Evolutionary conservation across 1,139 yeast genomes (phyloP).

Genomic region (Taphrina wiesneri): DNA sequence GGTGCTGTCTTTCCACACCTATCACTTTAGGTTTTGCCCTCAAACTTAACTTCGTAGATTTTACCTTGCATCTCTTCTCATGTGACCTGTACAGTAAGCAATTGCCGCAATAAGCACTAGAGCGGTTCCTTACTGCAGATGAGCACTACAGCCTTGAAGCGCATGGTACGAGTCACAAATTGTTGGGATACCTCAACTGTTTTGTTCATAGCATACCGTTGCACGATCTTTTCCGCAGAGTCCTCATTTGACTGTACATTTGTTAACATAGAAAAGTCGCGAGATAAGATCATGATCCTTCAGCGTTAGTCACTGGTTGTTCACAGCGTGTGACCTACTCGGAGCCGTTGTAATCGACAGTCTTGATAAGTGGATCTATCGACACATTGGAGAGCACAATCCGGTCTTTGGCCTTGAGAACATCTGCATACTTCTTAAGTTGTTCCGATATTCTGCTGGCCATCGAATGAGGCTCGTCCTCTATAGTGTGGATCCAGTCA

Average conservation of each 20-base stretch:
- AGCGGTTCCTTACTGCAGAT: slow-evolving; percentile 4
- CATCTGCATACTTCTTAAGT: not conserved
- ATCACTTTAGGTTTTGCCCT: not conserved
- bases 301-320: not conserved
- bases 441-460: slow-evolving; percentile 4
- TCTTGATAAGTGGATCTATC: not conserved
- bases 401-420: not conserved
- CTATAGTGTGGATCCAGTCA: slow-evolving; percentile 28
- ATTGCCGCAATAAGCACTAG: not conserved
- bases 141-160: slow-evolving; percentile 8
- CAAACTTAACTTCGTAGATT: too few relatives aligned
- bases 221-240: slow-evolving; percentile 2
- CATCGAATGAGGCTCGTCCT: slow-evolving; percentile 11
- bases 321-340: not conserved
- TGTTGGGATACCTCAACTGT: not conserved
- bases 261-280: slow-evolving; percentile 2
- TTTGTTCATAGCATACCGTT: not conserved
- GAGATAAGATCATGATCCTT: slow-evolving; percentile 6
- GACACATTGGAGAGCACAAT: slow-evolving; percentile 17
- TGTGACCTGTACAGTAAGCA: not conserved
- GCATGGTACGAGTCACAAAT: not conserved
- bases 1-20: slow-evolving; percentile 32
- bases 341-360: not conserved
- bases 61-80: slow-evolving; percentile 27
- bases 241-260: not conserved